Evolutionary conservation across 163 green algal genomes (phyloP).

Genomic region (Scenedesmus sp.): DNA sequence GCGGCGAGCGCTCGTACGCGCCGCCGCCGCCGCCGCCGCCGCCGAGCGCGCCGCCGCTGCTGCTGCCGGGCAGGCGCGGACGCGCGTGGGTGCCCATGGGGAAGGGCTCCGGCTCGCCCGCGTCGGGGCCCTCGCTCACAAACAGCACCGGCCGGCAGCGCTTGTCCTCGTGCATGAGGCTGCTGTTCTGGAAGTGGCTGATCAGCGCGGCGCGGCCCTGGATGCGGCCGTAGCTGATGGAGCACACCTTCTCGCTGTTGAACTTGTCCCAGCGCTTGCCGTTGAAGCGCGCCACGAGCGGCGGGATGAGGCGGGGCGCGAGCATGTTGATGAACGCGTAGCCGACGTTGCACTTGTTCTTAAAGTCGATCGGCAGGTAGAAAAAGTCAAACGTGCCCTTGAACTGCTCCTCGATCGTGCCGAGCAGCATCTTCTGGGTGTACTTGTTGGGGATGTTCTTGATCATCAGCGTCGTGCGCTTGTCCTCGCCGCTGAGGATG

Average conservation of each 20-base stretch:
- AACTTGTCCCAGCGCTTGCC: conserved; percentile 96
- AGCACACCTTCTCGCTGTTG: conserved; percentile 96
- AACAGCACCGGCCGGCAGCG: conserved; percentile 96
- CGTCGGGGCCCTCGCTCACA: conserved; percentile 49
- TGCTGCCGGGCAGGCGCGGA: neutral
- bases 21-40: neutral
- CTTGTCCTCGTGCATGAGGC: conserved; percentile 99
- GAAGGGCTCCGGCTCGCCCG: conserved; percentile 82
- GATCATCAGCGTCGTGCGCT: conserved; percentile 98
- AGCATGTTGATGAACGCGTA: conserved; percentile 99
- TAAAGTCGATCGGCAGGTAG: conserved; percentile 99
- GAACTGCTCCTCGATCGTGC: conserved; percentile 87
- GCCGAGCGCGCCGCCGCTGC: neutral
- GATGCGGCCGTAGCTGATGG: conserved; percentile 96
- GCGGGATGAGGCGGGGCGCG: conserved; percentile 81
- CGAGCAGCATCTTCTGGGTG: conserved; percentile 99
- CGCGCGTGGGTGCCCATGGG: conserved; percentile 54
- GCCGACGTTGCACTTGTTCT: conserved; percentile 99
- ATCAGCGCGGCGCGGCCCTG: conserved; percentile 92
- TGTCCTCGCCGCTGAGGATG: conserved; percentile 82
- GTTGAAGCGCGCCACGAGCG: conserved; percentile 89
- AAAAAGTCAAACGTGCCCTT: conserved; percentile 98
- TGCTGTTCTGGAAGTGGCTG: conserved; percentile 96
- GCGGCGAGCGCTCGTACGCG: no score
- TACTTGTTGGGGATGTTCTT: conserved; percentile 99